Base-by-base conservation (phyloP, 179 eudicot genomes). In the Camellia oleifera region DNA sequence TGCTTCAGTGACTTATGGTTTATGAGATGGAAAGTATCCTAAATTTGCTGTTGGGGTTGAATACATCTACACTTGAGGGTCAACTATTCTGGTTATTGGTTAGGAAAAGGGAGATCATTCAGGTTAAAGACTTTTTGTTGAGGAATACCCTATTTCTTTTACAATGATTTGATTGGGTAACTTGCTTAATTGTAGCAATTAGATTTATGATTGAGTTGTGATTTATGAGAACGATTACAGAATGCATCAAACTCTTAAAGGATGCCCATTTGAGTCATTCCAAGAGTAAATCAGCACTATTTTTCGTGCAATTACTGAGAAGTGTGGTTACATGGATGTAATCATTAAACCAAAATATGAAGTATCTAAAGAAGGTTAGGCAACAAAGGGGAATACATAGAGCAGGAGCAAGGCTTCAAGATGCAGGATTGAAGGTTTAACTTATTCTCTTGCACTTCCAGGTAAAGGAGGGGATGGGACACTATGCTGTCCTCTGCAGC, bases 381-480 rank as follows among this genome's bases (percentile, higher is more conserved):
- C 44, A 53, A 15, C 45, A 40, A 64, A 4, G 18, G 45, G 7
- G 4, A 15, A 54, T 26, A 23, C 64, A 7, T 64, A 20, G 68
- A 23, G 40, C 23, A 23, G 68, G 32, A 18, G 68, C 20, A 56
- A 32, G 63, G 56, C 46, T 54, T 54, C 5, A 15, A 54, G 48
- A 56, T 32, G 63, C 75, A 13, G 77, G 23, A 44, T 32, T 8
- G 63, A 42, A 13, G 56, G 46, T 53, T 32, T 73, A 14, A 54
- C 15, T 18, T 10, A 32, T 53, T 14, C 63, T 26, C 23, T 56
- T 73, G 63, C 63, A 72, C 75, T 52, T 18, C 32, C 57, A 48
- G 15, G 40, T 71, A 50, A 71, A 18, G 75, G 42, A 54, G 76
- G 63, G 76, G 58, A 26, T 73, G 61, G 52, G 9, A 71, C 57